These are phyloP conservation scores for Pilaira anomala DNA, from an alignment of 192 early-diverging fungal species.

Conservation along the genomic window DNA sequence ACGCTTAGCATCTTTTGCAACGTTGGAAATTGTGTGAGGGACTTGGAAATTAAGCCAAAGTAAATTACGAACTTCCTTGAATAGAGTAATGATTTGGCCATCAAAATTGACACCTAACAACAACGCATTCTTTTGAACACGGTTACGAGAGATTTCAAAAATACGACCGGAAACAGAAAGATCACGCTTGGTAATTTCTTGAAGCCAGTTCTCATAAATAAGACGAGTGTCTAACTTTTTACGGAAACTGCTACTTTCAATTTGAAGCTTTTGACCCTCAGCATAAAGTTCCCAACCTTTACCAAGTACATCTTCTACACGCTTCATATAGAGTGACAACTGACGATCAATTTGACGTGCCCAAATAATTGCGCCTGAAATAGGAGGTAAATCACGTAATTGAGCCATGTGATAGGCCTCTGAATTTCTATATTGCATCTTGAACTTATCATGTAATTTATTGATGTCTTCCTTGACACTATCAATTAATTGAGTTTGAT, in stretches of 20 bases:
- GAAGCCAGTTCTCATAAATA: constrained; percentile 90
- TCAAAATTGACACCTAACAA: constrained; percentile 95
- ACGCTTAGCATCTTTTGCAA: constrained; percentile 93
- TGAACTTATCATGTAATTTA: constrained; percentile 95
- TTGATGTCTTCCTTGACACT: constrained; percentile 98
- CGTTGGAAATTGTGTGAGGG: constrained; percentile 83
- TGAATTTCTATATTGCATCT: constrained; percentile 83
- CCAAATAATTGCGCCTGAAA: constrained; percentile 96
- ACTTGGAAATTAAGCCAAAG: constrained; percentile 95
- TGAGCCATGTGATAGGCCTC: constrained; percentile 87
- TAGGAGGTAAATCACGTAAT: constrained; percentile 89
- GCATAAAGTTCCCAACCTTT: constrained; percentile 96
- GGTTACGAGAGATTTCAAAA: constrained; percentile 82
- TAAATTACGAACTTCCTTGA: constrained; percentile 98
- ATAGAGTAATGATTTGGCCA: constrained; percentile 88
- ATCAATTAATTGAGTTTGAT: constrained; percentile 97
- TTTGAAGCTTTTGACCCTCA: constrained; percentile 92
- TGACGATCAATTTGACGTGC: constrained; percentile 96
- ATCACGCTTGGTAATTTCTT: constrained; percentile 78
- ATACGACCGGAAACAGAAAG: constrained; percentile 83
- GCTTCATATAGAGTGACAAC: constrained; percentile 91
- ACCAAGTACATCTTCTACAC: constrained; percentile 97
- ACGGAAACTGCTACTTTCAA: constrained; percentile 84
- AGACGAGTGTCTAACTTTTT: constrained; percentile 92
- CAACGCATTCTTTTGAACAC: constrained; percentile 66